Percentiles rank a stretch among this genome's conserved stretches.
These are phyloP conservation scores for Didymellaceae sp. DNA, from an alignment of 2,329 filamentous ascomycete species.

Conservation along the genomic window DNA sequence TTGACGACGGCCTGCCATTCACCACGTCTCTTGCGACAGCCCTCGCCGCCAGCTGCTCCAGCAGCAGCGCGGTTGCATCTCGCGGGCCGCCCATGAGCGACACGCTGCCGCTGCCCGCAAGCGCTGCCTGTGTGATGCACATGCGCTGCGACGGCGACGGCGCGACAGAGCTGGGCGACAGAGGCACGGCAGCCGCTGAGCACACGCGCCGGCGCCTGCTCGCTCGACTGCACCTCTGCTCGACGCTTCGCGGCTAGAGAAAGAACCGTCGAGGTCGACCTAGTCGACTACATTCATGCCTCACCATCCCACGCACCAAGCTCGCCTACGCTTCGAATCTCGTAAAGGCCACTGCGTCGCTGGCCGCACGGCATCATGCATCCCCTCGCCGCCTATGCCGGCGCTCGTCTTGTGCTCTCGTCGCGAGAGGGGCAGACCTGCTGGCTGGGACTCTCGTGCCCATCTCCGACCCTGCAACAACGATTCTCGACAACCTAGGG, in stretches of 20 bases:
- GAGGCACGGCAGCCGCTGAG: not conserved
- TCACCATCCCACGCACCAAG: not conserved
- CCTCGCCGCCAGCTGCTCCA: constrained; percentile 12
- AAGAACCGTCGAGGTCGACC: not conserved
- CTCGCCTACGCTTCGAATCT: no score
- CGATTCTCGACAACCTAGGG: not conserved
- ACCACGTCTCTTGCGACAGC: constrained; percentile 1
- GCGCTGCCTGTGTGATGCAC: constrained; percentile 1
- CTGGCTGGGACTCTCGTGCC: constrained; percentile 3
- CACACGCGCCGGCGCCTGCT: constrained; percentile 13
- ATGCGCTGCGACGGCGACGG: not conserved
- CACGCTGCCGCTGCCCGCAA: constrained; percentile 11
- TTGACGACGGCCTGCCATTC: constrained; percentile 1
- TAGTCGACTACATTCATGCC: not conserved
- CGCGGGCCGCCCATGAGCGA: constrained; percentile 14
- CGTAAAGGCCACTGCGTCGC: constrained; percentile 1
- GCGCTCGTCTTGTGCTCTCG: constrained; percentile 3
- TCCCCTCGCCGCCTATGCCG: constrained; percentile 2
- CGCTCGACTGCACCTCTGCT: no score
- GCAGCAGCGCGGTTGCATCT: constrained; percentile 8
- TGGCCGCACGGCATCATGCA: constrained; percentile 5
- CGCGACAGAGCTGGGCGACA: not conserved
- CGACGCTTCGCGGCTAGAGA: not conserved
- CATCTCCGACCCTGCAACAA: constrained; percentile 2
- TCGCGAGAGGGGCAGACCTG: constrained; percentile 12